Evolutionary conservation across 441 rosid species (phyloP), one percentile per base, ranked within the genome.

Genomic region (Sinapis alba): DNA sequence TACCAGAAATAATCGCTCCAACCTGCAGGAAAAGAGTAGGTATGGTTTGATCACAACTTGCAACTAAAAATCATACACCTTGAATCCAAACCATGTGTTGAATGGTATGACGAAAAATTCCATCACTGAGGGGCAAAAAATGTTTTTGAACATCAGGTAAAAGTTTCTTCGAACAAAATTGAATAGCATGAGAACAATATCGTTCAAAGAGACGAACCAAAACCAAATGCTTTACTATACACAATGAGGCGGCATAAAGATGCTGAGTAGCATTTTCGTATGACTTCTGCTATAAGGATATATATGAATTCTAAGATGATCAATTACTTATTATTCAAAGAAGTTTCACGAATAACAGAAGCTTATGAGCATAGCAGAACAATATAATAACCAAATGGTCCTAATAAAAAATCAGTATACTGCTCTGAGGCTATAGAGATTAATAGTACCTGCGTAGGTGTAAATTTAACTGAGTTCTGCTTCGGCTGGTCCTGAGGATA

Each of bases 401-500:
- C 41, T 53, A 53, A 15, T 57, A 34, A 32, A 34, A 32, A 54
- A 84, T 60, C 16, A 62, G 63, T 47, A 65, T 18, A 78, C 30
- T 64, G 68, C 47, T 8, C 34, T 3, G 38, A 58, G 58, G 72
- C 68, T 41, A 36, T 56, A 43, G 50, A 62, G 70, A 75, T 62
- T 45, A 72, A 18, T 34, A n/a, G 68, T 71, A 96, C 99, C 98
- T 96, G 99, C 30, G 98, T 93, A 28, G 96, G 87, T 20, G 99
- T 96, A 78, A 96, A 96, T 86, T 86, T 88, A 73, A 93, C 99
- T n/a, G 94, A 86, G 56, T 96, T 96, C 82, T 87, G 97, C 83
- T 92, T 93, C 36, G 99, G 99, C 84, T 93, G 97, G 85, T 96
- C 99, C 84, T 92, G 99, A 67, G 97, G 99, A 82, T 96, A 96